These are phyloP conservation scores for Datura wrightii DNA, from an alignment of 257 asterid species.

Conservation along the genomic window DNA sequence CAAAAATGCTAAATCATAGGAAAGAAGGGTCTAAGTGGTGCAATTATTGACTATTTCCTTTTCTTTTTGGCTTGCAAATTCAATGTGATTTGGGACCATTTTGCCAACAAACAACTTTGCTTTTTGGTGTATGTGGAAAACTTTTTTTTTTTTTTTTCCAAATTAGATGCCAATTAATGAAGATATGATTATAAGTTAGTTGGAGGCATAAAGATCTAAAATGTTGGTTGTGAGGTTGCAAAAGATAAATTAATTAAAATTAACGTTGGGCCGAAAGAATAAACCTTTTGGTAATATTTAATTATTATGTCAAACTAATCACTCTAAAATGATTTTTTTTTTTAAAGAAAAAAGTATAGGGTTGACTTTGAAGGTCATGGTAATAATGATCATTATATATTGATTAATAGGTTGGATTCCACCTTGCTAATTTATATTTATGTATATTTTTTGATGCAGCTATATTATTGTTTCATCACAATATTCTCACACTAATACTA, in stretches of 20 bases:
- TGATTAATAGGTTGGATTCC: slow-evolving; percentile 29
- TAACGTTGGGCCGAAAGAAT: slow-evolving; percentile 12
- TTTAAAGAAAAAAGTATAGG: not conserved
- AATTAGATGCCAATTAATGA: slow-evolving; percentile 24
- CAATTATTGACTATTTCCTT: slow-evolving; percentile 20
- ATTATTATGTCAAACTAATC: slow-evolving; percentile 2
- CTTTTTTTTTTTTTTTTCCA: not conserved
- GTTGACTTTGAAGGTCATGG: slow-evolving; percentile 26
- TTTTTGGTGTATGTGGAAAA: slow-evolving; percentile 2
- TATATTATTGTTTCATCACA: not conserved
- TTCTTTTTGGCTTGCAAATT: not conserved
- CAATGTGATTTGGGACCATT: slow-evolving; percentile 27
- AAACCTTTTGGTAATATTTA: slow-evolving; percentile 30
- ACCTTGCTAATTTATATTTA: not conserved
- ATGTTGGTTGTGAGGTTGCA: slow-evolving; percentile 34
- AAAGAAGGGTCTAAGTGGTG: not conserved
- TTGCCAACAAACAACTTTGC: slow-evolving; percentile 23
- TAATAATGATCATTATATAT: slow-evolving; percentile 21
- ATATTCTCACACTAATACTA: not conserved
- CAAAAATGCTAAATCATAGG: no score
- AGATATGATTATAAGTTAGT: slow-evolving; percentile 16
- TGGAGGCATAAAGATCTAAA: slow-evolving; percentile 24
- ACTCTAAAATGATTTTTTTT: not conserved
- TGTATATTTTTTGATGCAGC: no score
- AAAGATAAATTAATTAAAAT: slow-evolving; percentile 26